Base-by-base conservation (phyloP, 768 basidiomycete genomes). In the Candolleomyces aberdarensis region DNA sequence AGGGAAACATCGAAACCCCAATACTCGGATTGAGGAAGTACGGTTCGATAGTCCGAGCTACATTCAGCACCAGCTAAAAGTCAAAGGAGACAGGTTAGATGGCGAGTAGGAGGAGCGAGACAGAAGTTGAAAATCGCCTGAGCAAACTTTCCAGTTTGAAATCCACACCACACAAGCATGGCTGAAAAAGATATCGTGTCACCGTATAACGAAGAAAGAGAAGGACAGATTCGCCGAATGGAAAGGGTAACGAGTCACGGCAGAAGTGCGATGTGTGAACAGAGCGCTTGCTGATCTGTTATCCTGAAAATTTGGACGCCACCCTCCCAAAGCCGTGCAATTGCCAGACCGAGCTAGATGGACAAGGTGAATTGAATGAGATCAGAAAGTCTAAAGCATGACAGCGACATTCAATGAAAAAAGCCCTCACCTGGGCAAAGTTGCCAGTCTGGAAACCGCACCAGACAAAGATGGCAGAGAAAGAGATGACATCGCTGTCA, bases 381-480 rank as follows among this genome's bases (percentile, higher is more conserved):
- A 26, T 20, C 40, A 47, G 36, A 41, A 50, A 39, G 48, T 11
- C 15, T 17, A 11, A 43, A 41, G 44, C 26, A 26, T 26, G 26
- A 26, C 5, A 26, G 3, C 26, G 26, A 26, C 26, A 54, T 20
- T 43, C n/a, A 41, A 14, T 6, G 9, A 52, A 22, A 29, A 50
- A 50, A 52, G 22, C 15, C 43, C 74, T 59, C 66, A 87, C 86
- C 77, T 89, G 87, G 10, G 84, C 79, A 64, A 85, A 84, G 69
- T 91, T 91, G 56, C 89, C 91, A 0, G 91, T 92, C 72, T 93
- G 91, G 72, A 92, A 93, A 14, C 87, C 91, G 71, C 87, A 89
- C 90, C 92, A 94, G 13, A 93, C 84, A 70, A 86, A 93, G 51
- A 91, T 77, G 2, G 92, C 88, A 48, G 89, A 85, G 76, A 93